Conservation (phyloP, 2,329 filamentous ascomycete genomes). For the Leptographium procerum region DNA sequence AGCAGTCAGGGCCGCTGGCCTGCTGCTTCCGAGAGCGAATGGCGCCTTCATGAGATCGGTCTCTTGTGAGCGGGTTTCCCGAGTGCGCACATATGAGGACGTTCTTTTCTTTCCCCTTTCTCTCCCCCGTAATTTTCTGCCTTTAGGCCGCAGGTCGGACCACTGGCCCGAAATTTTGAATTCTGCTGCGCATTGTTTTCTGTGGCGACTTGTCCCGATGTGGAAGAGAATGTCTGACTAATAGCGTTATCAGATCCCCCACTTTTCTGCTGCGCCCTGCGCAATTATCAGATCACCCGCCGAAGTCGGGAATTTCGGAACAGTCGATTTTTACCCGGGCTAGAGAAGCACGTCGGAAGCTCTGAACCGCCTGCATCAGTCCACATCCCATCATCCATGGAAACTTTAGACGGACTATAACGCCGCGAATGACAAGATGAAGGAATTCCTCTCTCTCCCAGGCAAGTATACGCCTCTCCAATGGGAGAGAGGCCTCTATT, state of each 20-base stretch:
- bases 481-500: neutral
- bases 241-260: neutral
- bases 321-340: neutral
- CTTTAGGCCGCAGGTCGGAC: too few species aligned
- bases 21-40: neutral
- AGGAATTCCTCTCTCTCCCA: neutral
- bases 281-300: neutral
- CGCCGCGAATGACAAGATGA: neutral
- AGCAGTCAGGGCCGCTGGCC: neutral
- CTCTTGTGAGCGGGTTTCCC: too few species aligned
- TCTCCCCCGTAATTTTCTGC: too few species aligned
- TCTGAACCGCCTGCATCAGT: too few species aligned
- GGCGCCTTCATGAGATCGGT: neutral
- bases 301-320: neutral
- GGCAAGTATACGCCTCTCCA: neutral
- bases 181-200: too few species aligned
- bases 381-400: neutral
- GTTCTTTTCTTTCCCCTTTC: too few species aligned
- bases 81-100: too few species aligned
- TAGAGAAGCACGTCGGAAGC: neutral
- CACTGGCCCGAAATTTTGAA: too few species aligned
- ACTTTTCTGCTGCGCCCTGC: neutral
- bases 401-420: neutral
- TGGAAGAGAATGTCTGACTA: neutral
- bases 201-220: neutral